Evolutionary conservation across 1,139 yeast genomes (phyloP), one percentile per base, ranked within the genome.

Genomic region (Diutina mesorugosa): DNA sequence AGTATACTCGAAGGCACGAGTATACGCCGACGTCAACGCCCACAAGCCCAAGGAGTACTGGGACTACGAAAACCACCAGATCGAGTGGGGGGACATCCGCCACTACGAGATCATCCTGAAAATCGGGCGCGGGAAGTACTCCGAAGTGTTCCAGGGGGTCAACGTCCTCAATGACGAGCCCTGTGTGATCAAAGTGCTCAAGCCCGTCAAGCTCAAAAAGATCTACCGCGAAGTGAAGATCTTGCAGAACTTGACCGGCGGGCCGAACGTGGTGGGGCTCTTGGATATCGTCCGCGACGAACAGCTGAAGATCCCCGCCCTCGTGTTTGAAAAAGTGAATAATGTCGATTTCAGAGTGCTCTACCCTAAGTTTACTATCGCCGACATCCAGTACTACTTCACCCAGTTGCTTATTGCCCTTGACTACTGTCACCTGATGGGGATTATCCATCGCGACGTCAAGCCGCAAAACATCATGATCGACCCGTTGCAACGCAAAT

Each of bases 81-180:
- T 87, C 56, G 78, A 79, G 54, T 87, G 93, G 93, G 89, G 90
- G 9, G 72, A 78, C 50, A 86, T 87, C 61, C 74, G 80, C 60
- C 84, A 87, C 72, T 93, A 93, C 71, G 99, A 95, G 71, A 90
- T 95, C 61, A 83, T 90, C 57, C 80, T 86, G 61, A 93, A 93
- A 70, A 89, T 95, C 56, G 99, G 99, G 35, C 82, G 99, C 60
- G 99, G 99, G 56, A 93, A 93, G 73, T 95, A 95, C 71, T 88
- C 96, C 8, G 99, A 95, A 71, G 99, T 95, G 50, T 95, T 95
- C 69, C 85, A 80, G 72, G 95, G 85, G 45, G 72, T 79, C 59
- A 77, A 79, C 65, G 70, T 74, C 56, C 60, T 72, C 60, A 72
- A 74, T 63, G 74, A 72, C 60, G 78, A 73, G 67, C 80, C 78